These are phyloP conservation scores for Silene coronaria DNA, from an alignment of 179 eudicot species.

Conservation along the genomic window DNA sequence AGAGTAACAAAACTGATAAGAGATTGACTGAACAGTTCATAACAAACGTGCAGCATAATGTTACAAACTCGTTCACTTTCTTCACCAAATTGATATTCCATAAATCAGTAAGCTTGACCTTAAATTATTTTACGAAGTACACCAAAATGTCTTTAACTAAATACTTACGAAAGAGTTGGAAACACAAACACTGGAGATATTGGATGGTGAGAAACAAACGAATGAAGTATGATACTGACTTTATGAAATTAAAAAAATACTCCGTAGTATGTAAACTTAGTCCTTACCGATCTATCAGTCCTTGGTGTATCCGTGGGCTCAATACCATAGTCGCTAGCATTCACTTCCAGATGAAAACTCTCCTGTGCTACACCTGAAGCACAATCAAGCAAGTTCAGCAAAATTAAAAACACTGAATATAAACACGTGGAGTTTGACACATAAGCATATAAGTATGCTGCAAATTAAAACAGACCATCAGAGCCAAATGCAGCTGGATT, in stretches of 20 bases:
- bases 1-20: background rate
- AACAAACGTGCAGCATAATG: background rate
- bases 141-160: too few relatives aligned
- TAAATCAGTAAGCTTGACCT: too few relatives aligned
- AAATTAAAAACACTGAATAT: background rate
- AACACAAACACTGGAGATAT: too few relatives aligned
- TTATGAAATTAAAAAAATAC: background rate
- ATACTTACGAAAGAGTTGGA: too few relatives aligned
- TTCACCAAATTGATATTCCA: background rate
- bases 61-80: background rate
- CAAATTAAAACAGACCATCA: conserved; percentile 45
- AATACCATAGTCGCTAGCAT: conserved; percentile 79
- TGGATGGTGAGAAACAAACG: background rate
- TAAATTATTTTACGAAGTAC: too few relatives aligned
- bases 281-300: conserved; percentile 87
- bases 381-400: conserved; percentile 6
- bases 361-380: conserved; percentile 80
- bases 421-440: background rate
- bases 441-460: conserved; percentile 1
- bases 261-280: background rate
- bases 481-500: conserved; percentile 43
- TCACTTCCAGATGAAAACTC: conserved; percentile 62
- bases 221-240: background rate
- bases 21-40: background rate
- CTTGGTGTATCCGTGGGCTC: conserved; percentile 92